Evolutionary conservation across 2,329 filamentous ascomycete genomes (phyloP).

Genomic region (Xylariaceae sp.): DNA sequence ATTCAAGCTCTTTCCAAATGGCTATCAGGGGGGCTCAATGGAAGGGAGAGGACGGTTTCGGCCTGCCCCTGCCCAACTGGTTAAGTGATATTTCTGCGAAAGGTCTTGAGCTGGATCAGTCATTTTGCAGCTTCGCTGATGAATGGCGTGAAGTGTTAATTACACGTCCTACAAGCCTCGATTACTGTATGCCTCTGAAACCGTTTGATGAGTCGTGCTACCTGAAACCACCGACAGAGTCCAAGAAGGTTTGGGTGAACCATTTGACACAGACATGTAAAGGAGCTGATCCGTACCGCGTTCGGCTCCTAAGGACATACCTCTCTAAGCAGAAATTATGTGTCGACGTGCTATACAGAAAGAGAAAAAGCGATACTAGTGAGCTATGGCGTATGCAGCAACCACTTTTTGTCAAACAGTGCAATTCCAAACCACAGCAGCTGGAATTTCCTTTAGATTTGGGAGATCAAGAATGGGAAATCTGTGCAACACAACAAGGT

Average conservation of each 20-base stretch:
- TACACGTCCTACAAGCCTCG: constrained; percentile 8
- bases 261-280: background rate
- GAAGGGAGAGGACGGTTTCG: constrained; percentile 20
- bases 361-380: background rate
- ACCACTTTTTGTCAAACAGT: constrained; percentile 11
- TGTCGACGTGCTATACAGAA: constrained; percentile 16
- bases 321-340: constrained; percentile 19
- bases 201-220: constrained; percentile 18
- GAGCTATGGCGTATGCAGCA: constrained; percentile 8
- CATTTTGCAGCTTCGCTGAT: constrained; percentile 18
- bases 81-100: constrained; percentile 7
- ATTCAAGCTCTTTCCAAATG: constrained; percentile 8
- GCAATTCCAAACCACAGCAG: background rate
- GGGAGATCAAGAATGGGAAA: background rate
- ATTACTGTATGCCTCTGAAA: constrained; percentile 14
- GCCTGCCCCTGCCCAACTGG: constrained; percentile 19
- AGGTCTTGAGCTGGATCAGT: constrained; percentile 12
- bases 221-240: constrained; percentile 4
- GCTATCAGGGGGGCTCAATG: constrained; percentile 14
- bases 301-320: constrained; percentile 6
- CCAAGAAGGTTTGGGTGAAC: background rate
- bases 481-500: background rate
- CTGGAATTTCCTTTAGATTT: constrained; percentile 5
- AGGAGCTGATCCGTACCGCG: no score
- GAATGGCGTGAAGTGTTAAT: constrained; percentile 25